Evolutionary conservation across 2,329 filamentous ascomycete genomes (phyloP), one percentile per base, ranked within the genome.

Genomic region (Aureobasidium zeae): DNA sequence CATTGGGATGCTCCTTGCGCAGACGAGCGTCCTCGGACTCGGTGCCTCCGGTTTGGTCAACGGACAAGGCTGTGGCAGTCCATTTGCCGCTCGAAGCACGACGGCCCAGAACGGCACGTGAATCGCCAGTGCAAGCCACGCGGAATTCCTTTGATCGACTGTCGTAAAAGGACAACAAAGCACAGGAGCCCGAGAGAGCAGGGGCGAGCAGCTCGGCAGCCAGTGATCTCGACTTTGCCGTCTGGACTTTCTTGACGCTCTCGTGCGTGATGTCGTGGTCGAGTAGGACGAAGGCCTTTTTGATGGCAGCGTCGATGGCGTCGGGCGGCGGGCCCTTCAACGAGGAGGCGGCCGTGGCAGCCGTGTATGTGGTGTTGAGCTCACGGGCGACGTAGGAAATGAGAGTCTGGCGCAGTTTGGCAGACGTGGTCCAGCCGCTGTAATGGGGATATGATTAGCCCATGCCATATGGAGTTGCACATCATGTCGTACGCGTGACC

Each of bases 351-450:
- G 71, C 62, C 13, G 76, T 64, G 4, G 82, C 79, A 15, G 83
- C 74, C 59, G 87, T 88, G 70, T 95, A 96, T 2, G 89, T 95
- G 9, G 77, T 73, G 63, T 95, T 95, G 31, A 98, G 74, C 65
- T 98, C 91, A 42, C 87, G 79, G 20, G 88, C 89, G 34, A 98
- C 91, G 57, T 85, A 94, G 51, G 76, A 86, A 54, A 98, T 95
- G 45, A 98, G 73, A 11, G 84, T 82, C 63, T 98, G 87, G 46
- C 91, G 83, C 47, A 98, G 71, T 59, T 94, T 96, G 15, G 91
- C 91, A 28, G 91, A 96, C 5, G 91, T 98, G 4, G 91, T 95
- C 91, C 91, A 98, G 53, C 91, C 91, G 33, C 86, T 93, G 54
- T 32, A 17, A 11, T 12, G 13, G n/a, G n/a, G n/a, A n/a, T n/a